A percentile compares a stretch with the other conserved stretches of the same genome.
These are phyloP conservation scores for Rubus parviflorus DNA, from an alignment of 306 rosid species.

Conservation along the genomic window DNA sequence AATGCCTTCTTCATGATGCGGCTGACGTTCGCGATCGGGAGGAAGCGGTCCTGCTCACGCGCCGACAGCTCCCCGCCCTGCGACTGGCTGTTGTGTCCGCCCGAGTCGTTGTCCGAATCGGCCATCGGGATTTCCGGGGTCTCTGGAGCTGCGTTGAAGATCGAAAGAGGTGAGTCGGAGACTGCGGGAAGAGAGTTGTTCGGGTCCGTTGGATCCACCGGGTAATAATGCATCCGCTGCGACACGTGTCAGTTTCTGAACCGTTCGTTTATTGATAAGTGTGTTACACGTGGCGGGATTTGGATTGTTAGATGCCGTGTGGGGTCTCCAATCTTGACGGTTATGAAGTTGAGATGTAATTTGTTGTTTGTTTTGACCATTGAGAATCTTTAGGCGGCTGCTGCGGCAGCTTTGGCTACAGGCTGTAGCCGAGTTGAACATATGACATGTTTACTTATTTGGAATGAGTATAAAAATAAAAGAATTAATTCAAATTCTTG, in stretches of 20 bases:
- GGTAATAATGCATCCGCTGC: conserved; percentile 39
- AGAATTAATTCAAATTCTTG: too few species aligned
- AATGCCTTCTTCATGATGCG: conserved; percentile 72
- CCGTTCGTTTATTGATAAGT: conserved; percentile 41
- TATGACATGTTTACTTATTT: too few species aligned
- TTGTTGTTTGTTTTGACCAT: background rate
- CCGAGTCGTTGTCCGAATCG: conserved; percentile 75
- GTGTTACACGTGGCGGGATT: conserved; percentile 16
- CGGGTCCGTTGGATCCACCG: conserved; percentile 49
- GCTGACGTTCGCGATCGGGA: conserved; percentile 79
- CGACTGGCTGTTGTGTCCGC: conserved; percentile 33
- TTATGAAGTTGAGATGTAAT: background rate
- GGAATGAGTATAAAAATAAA: too few species aligned
- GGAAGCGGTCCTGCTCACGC: conserved; percentile 59
- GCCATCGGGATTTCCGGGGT: conserved; percentile 36
- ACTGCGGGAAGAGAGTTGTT: conserved; percentile 17
- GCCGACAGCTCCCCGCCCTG: conserved; percentile 44
- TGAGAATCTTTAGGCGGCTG: conserved; percentile 18
- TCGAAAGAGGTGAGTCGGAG: conserved; percentile 7
- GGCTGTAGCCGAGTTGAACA: too few species aligned
- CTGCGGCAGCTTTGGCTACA: too few species aligned
- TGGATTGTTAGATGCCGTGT: conserved; percentile 24
- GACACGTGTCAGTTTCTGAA: conserved; percentile 35
- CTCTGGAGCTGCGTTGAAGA: background rate
- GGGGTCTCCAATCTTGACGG: conserved; percentile 12